Percentiles rank a stretch among this genome's conserved stretches.
These are phyloP conservation scores for Davidsoniella australis DNA, from an alignment of 2,329 filamentous ascomycete species.

Conservation along the genomic window DNA sequence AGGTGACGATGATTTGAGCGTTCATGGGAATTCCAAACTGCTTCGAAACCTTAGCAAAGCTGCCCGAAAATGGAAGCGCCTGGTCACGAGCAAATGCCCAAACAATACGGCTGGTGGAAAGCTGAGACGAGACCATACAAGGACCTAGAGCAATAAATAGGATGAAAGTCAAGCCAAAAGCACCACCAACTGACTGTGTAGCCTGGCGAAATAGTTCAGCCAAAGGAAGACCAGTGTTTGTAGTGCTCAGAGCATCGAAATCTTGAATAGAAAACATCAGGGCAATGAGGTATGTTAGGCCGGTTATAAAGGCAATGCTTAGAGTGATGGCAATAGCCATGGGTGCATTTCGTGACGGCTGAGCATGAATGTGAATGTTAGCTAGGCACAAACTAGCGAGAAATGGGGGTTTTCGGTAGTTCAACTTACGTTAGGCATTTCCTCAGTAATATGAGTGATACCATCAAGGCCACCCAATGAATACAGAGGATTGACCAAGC, in stretches of 20 bases:
- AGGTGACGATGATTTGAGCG: conserved; percentile 21
- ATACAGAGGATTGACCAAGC: conserved; percentile 31
- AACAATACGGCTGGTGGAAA: conserved; percentile 20
- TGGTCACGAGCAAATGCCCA: conserved; percentile 30
- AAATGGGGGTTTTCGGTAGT: not conserved
- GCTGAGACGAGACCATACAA: conserved; percentile 22
- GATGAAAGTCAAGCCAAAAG: conserved; percentile 25
- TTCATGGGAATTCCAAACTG: conserved; percentile 22
- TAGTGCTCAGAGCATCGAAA: conserved; percentile 25
- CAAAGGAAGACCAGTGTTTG: conserved; percentile 26
- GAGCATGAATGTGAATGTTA: conserved; percentile 4
- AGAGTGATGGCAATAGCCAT: conserved; percentile 27
- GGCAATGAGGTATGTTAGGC: conserved; percentile 30
- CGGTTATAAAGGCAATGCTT: conserved; percentile 31
- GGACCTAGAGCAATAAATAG: conserved; percentile 27
- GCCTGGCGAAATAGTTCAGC: conserved; percentile 29
- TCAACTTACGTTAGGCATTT: conserved; percentile 28
- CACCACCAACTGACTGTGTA: conserved; percentile 23
- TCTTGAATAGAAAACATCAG: conserved; percentile 36
- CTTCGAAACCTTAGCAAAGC: conserved; percentile 22
- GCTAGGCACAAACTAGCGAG: not conserved
- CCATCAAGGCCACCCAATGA: conserved; percentile 30
- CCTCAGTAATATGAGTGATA: conserved; percentile 32
- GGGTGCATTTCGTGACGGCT: conserved; percentile 23
- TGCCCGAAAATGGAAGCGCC: conserved; percentile 23